These are phyloP conservation scores for Sporobolomyces phaffii DNA, from an alignment of 768 basidiomycete genomes.

Conservation along the genomic window DNA sequence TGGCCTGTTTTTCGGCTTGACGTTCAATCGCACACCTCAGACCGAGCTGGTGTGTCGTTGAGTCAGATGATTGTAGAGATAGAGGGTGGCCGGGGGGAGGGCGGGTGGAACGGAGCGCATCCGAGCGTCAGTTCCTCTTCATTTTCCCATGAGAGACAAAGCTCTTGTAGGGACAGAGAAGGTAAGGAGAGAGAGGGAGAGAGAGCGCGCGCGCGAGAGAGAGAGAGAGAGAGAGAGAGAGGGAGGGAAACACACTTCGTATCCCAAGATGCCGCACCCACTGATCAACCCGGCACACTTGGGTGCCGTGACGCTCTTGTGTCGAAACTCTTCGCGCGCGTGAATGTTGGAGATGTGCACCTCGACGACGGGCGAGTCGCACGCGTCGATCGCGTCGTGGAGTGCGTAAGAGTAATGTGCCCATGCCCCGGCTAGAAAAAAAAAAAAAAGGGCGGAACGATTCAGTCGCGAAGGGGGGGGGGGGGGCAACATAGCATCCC, in stretches of 20 bases:
- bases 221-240: neutral
- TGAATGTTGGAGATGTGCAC: slow-evolving; percentile 34
- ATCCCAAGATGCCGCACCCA: slow-evolving; percentile 30
- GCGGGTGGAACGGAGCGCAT: too few species aligned
- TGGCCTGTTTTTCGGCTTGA: slow-evolving; percentile 5
- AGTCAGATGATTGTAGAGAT: neutral
- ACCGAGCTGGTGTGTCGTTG: neutral
- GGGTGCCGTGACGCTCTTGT: slow-evolving; percentile 35
- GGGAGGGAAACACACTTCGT: slow-evolving; percentile 15
- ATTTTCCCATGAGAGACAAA: neutral
- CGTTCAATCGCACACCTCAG: slow-evolving; percentile 12
- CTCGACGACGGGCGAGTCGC: slow-evolving; percentile 39
- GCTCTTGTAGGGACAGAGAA: neutral
- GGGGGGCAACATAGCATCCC: slow-evolving; percentile 6
- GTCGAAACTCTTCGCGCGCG: slow-evolving; percentile 7
- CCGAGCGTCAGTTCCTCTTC: too few species aligned
- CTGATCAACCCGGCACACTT: slow-evolving; percentile 21
- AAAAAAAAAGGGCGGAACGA: neutral
- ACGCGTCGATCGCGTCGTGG: slow-evolving; percentile 39
- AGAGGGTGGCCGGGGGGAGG: neutral
- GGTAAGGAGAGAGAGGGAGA: neutral
- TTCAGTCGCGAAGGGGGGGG: too few species aligned
- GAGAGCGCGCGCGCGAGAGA: too few species aligned
- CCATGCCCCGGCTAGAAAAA: slow-evolving; percentile 7
- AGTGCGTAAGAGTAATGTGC: slow-evolving; percentile 39